Evolutionary conservation across 164 flowering plant genomes (phyloP), one percentile per base, ranked within the genome.

Genomic region (Aristolochia contorta): DNA sequence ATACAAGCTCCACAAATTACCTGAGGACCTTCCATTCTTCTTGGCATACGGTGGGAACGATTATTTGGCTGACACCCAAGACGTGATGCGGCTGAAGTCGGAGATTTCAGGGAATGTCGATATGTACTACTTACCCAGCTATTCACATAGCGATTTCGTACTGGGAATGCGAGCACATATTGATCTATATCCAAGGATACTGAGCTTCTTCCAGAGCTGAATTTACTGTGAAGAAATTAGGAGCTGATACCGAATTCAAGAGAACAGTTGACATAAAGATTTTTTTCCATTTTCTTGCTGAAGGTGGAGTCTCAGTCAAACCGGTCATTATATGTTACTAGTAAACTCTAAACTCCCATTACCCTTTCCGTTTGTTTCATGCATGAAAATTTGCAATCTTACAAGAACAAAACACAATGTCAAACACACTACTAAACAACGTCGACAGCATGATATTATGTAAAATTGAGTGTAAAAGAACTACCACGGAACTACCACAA

Each of bases 21-120:
- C 66, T 1, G 24, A 63, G 59, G 56, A 16, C 12, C 58, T 63
- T 16, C 52, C 58, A 1, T 46, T 63, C 43, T 56, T 63, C 60
- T 37, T 63, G 16, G 59, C 43, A 10, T 56, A 55, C 19, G 66
- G 66, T 23, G 66, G 66, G n/a, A 63, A 56, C 27, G 66, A 63
- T 52, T 55, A 54, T 25, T 54, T 63, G 27, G 66, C 54, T 5
- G 58, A 63, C 66, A 58, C 14, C 24, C 52, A 55, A 21, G 66
- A 63, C 32, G 59, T 63, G 22, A 55, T 19, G 66, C 59, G 32
- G 27, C 47, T 63, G 18, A 21, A 27, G 24, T 24, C 37, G 33
- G 53, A 56, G 66, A 63, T 63, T 43, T 60, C 58, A 16, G 54
- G 66, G 47, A 13, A 10, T 23, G 59, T 63, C 41, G 51, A 43